These are phyloP conservation scores for Saitozyma sp. DNA, from an alignment of 768 basidiomycete species.

Conservation along the genomic window DNA sequence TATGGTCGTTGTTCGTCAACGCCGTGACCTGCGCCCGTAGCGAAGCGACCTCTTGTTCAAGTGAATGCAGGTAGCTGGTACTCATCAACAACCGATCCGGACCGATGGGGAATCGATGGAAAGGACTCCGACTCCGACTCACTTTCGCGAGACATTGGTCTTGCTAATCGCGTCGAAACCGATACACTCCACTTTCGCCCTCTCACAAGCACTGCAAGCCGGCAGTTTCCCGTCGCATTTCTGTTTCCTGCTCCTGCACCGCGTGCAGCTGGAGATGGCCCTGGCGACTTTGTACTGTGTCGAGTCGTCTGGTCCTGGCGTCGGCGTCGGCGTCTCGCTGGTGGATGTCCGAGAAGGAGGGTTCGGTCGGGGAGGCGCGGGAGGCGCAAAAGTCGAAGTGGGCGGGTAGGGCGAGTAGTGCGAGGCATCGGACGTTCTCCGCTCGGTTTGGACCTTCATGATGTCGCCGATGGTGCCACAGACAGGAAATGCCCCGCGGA, in stretches of 20 bases:
- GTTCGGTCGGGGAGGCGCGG: too few species aligned
- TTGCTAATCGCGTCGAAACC: constrained; percentile 54
- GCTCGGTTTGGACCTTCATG: too few species aligned
- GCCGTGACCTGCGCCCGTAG: constrained; percentile 49
- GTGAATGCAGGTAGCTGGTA: constrained; percentile 50
- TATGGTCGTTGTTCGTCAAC: constrained; percentile 15
- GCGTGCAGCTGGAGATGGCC: constrained; percentile 52
- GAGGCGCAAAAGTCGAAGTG: too few species aligned
- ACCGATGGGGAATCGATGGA: not conserved
- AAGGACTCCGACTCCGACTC: constrained; percentile 12
- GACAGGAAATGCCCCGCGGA: too few species aligned
- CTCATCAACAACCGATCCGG: constrained; percentile 2
- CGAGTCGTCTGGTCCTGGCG: constrained; percentile 2
- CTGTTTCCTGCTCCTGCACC: constrained; percentile 51
- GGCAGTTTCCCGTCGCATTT: constrained; percentile 54
- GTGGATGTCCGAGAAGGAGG: too few species aligned
- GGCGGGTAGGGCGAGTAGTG: too few species aligned
- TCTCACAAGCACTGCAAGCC: constrained; percentile 50
- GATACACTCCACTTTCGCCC: constrained; percentile 54
- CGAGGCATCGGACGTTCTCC: too few species aligned
- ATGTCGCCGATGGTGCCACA: too few species aligned
- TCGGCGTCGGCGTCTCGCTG: too few species aligned
- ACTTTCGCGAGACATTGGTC: constrained; percentile 53
- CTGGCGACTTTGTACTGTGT: constrained; percentile 49
- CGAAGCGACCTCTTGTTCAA: constrained; percentile 51